phyloP scores from a whole-genome alignment of 2,329 filamentous ascomycete genomes.

The Zymoseptoria ardabiliae region DNA sequence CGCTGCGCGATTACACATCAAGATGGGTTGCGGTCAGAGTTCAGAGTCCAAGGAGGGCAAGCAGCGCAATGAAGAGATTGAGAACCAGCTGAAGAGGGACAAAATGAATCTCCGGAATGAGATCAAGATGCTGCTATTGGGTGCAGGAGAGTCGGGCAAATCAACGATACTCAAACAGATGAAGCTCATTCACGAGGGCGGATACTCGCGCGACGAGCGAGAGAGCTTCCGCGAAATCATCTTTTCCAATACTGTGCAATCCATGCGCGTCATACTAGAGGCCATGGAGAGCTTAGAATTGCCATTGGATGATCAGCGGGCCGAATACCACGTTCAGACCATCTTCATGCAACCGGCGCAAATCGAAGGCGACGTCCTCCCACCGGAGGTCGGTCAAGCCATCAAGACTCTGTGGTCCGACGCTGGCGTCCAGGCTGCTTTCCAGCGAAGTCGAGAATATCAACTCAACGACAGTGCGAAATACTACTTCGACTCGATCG shows the following conservation, averaged over 20 bases:
- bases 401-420: slow-evolving; percentile 93
- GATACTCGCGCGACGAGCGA: slow-evolving; percentile 84
- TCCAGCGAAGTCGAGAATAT: slow-evolving; percentile 92
- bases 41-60: slow-evolving; percentile 99
- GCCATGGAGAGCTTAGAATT: slow-evolving; percentile 65
- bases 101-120: slow-evolving; percentile 99
- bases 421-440: slow-evolving; percentile 85
- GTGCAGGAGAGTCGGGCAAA: slow-evolving; percentile 96
- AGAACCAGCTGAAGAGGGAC: slow-evolving; percentile 97
- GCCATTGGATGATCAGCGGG: slow-evolving; percentile 80
- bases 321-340: slow-evolving; percentile 96
- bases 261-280: slow-evolving; percentile 63
- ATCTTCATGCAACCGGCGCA: slow-evolving; percentile 98
- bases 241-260: slow-evolving; percentile 64
- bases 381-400: slow-evolving; percentile 87
- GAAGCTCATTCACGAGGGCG: slow-evolving; percentile 99
- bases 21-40: slow-evolving; percentile 99
- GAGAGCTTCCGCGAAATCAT: slow-evolving; percentile 67
- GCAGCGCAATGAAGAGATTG: slow-evolving; percentile 99
- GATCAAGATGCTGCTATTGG: slow-evolving; percentile 99
- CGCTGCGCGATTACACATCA: slow-evolving; percentile 41
- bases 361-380: slow-evolving; percentile 89
- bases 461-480: slow-evolving; percentile 92
- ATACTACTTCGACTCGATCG: slow-evolving; percentile 97
- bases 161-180: slow-evolving; percentile 94